phyloP scores from a whole-genome alignment of 202 grass and related monocot species.

The Setaria italica region DNA sequence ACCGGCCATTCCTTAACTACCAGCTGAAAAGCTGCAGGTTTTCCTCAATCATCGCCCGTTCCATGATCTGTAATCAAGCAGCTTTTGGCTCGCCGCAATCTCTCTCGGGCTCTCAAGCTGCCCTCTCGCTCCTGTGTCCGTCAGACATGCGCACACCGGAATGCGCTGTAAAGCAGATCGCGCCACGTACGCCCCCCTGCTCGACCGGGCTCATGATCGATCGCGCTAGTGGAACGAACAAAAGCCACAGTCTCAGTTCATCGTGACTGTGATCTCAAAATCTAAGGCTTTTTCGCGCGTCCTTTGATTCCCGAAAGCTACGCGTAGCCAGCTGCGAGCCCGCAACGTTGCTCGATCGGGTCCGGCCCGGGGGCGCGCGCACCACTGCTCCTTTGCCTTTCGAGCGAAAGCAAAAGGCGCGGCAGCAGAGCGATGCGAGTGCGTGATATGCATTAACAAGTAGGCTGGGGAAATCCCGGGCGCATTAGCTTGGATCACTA shows the following conservation, averaged over 20 bases:
- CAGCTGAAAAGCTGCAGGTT: conserved; percentile 25
- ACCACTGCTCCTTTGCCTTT: neutral
- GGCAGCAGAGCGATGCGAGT: too few relatives aligned
- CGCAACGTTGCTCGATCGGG: conserved; percentile 18
- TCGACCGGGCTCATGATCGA: neutral
- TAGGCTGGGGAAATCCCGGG: neutral
- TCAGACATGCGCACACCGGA: conserved; percentile 16
- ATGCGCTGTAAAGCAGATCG: conserved; percentile 49
- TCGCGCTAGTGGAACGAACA: neutral
- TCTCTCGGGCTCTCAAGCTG: too few relatives aligned
- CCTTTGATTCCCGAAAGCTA: conserved; percentile 28
- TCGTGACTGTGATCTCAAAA: conserved; percentile 51
- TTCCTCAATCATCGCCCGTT: neutral
- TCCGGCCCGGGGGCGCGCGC: neutral
- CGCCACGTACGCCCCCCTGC: conserved; percentile 7
- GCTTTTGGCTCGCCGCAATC: conserved; percentile 10
- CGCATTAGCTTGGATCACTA: neutral
- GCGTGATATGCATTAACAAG: neutral
- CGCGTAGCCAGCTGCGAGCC: conserved; percentile 42
- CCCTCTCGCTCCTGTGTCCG: neutral
- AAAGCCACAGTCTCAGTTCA: conserved; percentile 8
- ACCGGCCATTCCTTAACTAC: conserved; percentile 21
- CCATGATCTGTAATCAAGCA: conserved; percentile 21
- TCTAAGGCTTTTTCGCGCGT: neutral
- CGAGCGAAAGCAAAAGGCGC: conserved; percentile 13